Evolutionary conservation across 768 basidiomycete species (phyloP).

Genomic region (Lactarius psammicola): DNA sequence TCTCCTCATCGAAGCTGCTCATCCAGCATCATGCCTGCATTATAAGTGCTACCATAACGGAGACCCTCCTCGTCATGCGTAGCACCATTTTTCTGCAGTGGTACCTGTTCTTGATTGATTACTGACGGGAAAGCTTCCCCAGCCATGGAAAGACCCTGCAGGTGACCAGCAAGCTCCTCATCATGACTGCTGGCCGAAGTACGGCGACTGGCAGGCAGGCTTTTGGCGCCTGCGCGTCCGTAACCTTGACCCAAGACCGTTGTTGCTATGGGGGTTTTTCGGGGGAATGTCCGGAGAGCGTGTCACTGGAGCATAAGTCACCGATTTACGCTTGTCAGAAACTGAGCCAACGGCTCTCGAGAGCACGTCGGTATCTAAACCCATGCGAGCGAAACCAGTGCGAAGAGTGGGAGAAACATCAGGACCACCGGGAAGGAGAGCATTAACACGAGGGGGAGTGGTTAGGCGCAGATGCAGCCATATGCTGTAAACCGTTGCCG

Average conservation of each 20-base stretch:
- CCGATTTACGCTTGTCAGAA: conserved; percentile 81
- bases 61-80: conserved; percentile 61
- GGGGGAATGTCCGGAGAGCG: conserved; percentile 61
- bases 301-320: conserved; percentile 78
- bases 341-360: conserved; percentile 68
- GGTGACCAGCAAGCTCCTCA: conserved; percentile 73
- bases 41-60: conserved; percentile 62
- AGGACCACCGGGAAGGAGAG: conserved; percentile 53
- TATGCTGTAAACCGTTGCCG: conserved; percentile 55
- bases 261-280: conserved; percentile 36
- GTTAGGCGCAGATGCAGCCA: conserved; percentile 89
- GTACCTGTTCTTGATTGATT: conserved; percentile 50
- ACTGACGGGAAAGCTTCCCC: conserved; percentile 64
- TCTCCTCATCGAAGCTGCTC: conserved; percentile 92
- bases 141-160: conserved; percentile 67
- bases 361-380: conserved; percentile 54
- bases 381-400: conserved; percentile 47
- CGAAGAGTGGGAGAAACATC: conserved; percentile 47
- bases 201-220: conserved; percentile 89
- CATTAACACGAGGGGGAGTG: conserved; percentile 78
- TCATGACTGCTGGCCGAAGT: conserved; percentile 87
- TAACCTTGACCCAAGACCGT: conserved; percentile 49
- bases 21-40: conserved; percentile 88
- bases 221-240: conserved; percentile 75
- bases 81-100: conserved; percentile 49